phyloP scores from a whole-genome alignment of 2,329 filamentous ascomycete species.

The Boeremia lycopersici region DNA sequence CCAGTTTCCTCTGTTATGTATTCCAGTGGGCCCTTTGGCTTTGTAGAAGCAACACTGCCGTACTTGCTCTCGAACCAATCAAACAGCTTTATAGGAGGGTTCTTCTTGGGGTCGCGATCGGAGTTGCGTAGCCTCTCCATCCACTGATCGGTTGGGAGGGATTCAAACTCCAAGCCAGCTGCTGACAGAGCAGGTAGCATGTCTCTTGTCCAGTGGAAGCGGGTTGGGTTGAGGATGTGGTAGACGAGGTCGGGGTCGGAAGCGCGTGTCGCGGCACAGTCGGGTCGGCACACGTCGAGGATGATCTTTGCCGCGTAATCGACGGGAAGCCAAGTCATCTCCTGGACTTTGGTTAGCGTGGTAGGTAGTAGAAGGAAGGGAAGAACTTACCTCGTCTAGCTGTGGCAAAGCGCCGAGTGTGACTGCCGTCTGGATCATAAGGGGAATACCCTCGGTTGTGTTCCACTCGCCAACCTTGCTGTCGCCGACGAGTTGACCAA shows the following conservation, averaged over 20 bases:
- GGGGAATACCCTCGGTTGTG: constrained; percentile 56
- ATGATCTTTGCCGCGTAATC: constrained; percentile 50
- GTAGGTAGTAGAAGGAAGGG: no score
- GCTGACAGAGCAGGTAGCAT: constrained; percentile 57
- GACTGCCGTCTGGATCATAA: constrained; percentile 56
- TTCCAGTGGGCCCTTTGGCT: constrained; percentile 19
- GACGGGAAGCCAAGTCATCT: constrained; percentile 52
- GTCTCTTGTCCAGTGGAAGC: constrained; percentile 60
- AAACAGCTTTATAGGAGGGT: constrained; percentile 39
- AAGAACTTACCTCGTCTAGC: constrained; percentile 45
- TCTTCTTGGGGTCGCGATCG: constrained; percentile 27
- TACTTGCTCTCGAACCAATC: constrained; percentile 41
- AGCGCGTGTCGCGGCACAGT: background rate
- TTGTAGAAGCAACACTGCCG: constrained; percentile 13
- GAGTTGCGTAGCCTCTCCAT: constrained; percentile 31
- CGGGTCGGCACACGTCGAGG: constrained; percentile 15
- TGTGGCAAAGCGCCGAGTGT: constrained; percentile 55
- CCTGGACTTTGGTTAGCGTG: background rate
- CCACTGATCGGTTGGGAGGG: constrained; percentile 30
- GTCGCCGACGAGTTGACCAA: constrained; percentile 58
- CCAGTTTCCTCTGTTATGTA: constrained; percentile 23
- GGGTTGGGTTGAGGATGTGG: constrained; percentile 58
- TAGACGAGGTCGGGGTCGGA: constrained; percentile 48
- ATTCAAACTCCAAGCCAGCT: constrained; percentile 48
- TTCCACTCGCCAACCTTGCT: constrained; percentile 56